phyloP scores from a whole-genome alignment of 768 basidiomycete species.

The Podaxis sp. region DNA sequence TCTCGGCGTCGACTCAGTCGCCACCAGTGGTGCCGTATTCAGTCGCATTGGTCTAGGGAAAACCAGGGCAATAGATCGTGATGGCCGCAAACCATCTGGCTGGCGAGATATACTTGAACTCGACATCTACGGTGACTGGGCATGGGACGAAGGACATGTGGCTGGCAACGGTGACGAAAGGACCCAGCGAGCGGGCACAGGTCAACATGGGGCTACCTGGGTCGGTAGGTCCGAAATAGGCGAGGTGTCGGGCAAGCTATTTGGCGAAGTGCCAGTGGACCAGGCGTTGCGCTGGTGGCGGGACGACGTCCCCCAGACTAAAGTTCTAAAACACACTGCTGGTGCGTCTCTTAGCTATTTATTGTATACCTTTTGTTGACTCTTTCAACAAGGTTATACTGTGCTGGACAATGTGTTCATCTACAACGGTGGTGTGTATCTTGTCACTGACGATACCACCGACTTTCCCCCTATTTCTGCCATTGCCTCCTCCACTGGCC shows the following conservation, averaged over 20 bases:
- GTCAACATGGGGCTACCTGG: constrained; percentile 48
- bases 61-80: constrained; percentile 35
- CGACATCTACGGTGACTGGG: constrained; percentile 69
- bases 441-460: constrained; percentile 67
- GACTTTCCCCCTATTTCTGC: constrained; percentile 57
- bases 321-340: constrained; percentile 61
- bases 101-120: constrained; percentile 61
- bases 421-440: constrained; percentile 68
- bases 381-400: constrained; percentile 61
- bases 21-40: constrained; percentile 37
- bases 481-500: constrained; percentile 46
- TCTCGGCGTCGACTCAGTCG: constrained; percentile 44
- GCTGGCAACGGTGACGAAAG: constrained; percentile 55
- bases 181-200: constrained; percentile 40
- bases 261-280: constrained; percentile 42
- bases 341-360: constrained; percentile 41
- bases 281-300: constrained; percentile 60
- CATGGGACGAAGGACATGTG: constrained; percentile 60
- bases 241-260: constrained; percentile 23
- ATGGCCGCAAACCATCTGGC: constrained; percentile 49
- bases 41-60: constrained; percentile 40
- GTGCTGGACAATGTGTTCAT: constrained; percentile 81
- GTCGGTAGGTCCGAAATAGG: constrained; percentile 32
- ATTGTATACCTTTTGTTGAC: constrained; percentile 1
- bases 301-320: constrained; percentile 52